Percentiles rank a stretch among this genome's conserved stretches.
phyloP scores from a whole-genome alignment of 163 green algal species.

The Scenedesmus sp. region DNA sequence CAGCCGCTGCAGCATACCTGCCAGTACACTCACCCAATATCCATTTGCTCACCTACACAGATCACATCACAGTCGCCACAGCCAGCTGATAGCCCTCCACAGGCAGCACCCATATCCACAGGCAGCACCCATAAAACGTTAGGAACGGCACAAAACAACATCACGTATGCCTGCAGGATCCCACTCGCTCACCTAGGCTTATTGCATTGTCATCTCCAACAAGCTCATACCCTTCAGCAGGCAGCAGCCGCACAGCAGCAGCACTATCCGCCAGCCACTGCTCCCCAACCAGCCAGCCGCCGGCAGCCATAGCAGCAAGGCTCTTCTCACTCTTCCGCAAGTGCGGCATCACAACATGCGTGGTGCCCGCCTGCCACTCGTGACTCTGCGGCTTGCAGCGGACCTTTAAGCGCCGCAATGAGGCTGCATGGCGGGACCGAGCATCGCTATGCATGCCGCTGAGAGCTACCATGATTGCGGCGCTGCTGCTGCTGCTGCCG shows the following conservation, averaged over 20 bases:
- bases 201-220: constrained; percentile 9
- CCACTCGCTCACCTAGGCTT: constrained; percentile 6
- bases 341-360: constrained; percentile 58
- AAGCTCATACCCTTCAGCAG: constrained; percentile 53
- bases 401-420: constrained; percentile 49
- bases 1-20: too few species aligned
- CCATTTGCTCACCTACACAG: not conserved
- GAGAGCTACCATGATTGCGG: constrained; percentile 35
- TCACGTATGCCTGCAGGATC: not conserved
- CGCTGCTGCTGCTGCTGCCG: constrained; percentile 28
- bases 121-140: not conserved
- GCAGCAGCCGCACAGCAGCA: constrained; percentile 46
- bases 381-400: constrained; percentile 46
- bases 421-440: constrained; percentile 15
- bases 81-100: constrained; percentile 49
- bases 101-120: constrained; percentile 36
- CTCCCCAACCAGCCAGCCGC: constrained; percentile 43
- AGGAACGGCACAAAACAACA: not conserved
- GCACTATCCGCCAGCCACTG: constrained; percentile 43
- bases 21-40: not conserved
- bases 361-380: constrained; percentile 56
- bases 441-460: constrained; percentile 62
- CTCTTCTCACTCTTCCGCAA: constrained; percentile 64
- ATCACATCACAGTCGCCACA: not conserved
- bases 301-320: constrained; percentile 62